Evolutionary conservation across 2,329 filamentous ascomycete genomes (phyloP), one percentile per base, ranked within the genome.

Genomic region (Ilyonectria sp.): DNA sequence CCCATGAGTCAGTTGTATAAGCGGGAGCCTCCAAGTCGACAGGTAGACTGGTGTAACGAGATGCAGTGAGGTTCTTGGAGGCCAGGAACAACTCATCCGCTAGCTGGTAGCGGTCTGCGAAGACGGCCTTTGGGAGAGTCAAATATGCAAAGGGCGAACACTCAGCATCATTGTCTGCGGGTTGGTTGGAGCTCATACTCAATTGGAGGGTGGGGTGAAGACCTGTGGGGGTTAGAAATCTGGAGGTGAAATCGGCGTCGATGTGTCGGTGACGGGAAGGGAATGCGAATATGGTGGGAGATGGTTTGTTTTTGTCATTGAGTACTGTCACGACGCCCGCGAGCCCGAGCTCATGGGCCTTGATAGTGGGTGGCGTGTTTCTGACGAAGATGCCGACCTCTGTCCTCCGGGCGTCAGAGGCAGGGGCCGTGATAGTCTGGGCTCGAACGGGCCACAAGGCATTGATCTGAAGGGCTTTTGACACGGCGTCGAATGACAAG

Each of bases 1-100:
- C 95, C 95, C 95, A 98, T 35, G 86, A 80, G 7, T 86, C 77
- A 33, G 94, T 87, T 2, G 91, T 89, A 84, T 97, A 98, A 74
- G 92, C 92, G 1, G 95, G 95, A 0, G 94, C 94, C 82, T 98
- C 95, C 60, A 98, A 90, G 73, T 98, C 95, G 7, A 95, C 93
- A 21, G 94, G 93, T 13, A 93, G 88, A 29, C 90, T 90, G 15
- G 94, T 87, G 70, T 92, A 89, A 50, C 87, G 90, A 46, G 97
- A 82, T 2, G 88, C 84, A 2, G 86, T 85, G 21, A 98, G 86
- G 76, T 97, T 94, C 75, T 97, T 94, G 1, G 94, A 95, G 4
- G 89, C 81, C 33, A 97, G 86, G 81, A 97, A 96, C 6, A 97
- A 86, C 0, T 87, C 81, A 78, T 95, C 93, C 26, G 84, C 86